These are phyloP conservation scores for Camellia granthamiana DNA, from an alignment of 148 eudicot genomes.

Conservation along the genomic window DNA sequence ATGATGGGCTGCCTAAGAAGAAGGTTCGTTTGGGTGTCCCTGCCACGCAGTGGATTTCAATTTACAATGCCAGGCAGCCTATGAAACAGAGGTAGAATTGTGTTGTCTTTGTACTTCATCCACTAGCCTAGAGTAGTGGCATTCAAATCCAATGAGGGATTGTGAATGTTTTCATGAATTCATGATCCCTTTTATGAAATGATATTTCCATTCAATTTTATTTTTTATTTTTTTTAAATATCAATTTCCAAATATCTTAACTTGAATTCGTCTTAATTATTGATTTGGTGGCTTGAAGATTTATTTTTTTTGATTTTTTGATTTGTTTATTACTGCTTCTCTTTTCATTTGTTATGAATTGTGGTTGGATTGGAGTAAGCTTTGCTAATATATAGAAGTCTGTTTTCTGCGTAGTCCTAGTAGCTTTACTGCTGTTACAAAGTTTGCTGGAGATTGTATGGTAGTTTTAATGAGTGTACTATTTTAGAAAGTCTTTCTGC, in stretches of 20 bases:
- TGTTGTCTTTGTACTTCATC: not conserved
- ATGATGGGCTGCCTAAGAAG: slow-evolving; percentile 74
- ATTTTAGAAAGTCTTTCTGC: not conserved
- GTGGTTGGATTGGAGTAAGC: not conserved
- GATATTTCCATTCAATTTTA: not conserved
- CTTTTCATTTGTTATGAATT: too few species aligned
- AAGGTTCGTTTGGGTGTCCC: slow-evolving; percentile 80
- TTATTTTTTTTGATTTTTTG: too few species aligned
- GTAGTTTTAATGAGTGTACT: not conserved
- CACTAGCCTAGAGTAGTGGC: not conserved
- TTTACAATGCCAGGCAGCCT: slow-evolving; percentile 80
- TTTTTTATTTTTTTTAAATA: not conserved
- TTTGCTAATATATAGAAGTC: not conserved
- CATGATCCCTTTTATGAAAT: not conserved
- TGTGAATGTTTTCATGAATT: not conserved
- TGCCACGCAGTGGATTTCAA: slow-evolving; percentile 85
- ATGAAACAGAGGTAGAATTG: slow-evolving; percentile 81
- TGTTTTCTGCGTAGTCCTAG: too few species aligned
- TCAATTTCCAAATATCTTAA: not conserved
- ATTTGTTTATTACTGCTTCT: too few species aligned
- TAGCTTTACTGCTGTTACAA: not conserved
- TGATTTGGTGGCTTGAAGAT: too few species aligned
- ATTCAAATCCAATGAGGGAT: not conserved
- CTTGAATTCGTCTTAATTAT: too few species aligned
- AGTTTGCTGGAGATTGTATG: not conserved